Percentiles rank a stretch among this genome's conserved stretches.
Evolutionary conservation across 2,329 filamentous ascomycete species (phyloP).

Genomic region (Aspergillus niger): DNA sequence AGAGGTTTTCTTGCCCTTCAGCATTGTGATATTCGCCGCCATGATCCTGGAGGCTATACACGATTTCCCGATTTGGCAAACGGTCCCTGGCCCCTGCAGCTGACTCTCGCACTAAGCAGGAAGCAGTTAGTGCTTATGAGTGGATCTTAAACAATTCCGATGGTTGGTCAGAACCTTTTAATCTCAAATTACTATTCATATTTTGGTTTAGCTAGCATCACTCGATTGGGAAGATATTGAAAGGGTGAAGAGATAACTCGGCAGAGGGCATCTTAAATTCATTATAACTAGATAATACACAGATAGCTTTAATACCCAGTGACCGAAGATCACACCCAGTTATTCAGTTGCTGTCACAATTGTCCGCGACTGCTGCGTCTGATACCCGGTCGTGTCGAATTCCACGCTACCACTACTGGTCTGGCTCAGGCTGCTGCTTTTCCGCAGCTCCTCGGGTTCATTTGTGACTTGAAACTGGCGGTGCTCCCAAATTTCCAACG

Average conservation of each 20-base stretch:
- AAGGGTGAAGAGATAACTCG: too few species aligned
- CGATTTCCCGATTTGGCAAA: conserved; percentile 4
- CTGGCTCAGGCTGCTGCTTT: conserved; percentile 2
- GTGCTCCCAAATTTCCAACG: conserved; percentile 24
- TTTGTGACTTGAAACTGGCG: conserved; percentile 24
- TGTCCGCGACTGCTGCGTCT: neutral
- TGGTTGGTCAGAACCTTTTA: neutral
- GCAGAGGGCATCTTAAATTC: neutral
- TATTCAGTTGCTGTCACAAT: conserved; percentile 1
- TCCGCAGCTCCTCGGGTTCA: conserved; percentile 11
- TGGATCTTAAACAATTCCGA: too few species aligned
- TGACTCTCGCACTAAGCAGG: neutral
- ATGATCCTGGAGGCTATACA: neutral
- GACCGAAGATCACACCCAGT: neutral
- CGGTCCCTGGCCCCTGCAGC: conserved; percentile 2
- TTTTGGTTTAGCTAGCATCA: neutral
- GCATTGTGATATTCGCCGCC: too few species aligned
- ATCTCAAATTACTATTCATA: neutral
- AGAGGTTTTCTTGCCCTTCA: neutral
- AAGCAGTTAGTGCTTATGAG: neutral
- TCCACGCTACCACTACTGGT: conserved; percentile 10
- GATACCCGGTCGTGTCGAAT: neutral
- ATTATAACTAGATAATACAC: neutral
- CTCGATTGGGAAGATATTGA: too few species aligned
- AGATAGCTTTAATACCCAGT: neutral